Conservation (phyloP, 139 green algal genomes). For the Nannochloris sp. region DNA sequence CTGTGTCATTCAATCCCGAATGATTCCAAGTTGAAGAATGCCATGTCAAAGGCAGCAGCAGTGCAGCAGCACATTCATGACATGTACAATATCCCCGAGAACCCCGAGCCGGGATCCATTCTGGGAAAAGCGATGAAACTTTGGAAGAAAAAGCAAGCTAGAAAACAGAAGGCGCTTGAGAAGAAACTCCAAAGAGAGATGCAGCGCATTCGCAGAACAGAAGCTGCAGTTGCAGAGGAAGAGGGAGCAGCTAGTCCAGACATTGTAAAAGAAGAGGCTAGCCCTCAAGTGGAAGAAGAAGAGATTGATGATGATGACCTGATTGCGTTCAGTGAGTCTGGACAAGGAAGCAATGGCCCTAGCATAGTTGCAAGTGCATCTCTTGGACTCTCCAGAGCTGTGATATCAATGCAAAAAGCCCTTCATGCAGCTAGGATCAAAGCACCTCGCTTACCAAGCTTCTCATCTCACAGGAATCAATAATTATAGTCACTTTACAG, state of each 20-base stretch:
- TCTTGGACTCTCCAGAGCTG: constrained; percentile 30
- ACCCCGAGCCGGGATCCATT: constrained; percentile 41
- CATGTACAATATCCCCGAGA: constrained; percentile 70
- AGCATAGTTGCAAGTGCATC: constrained; percentile 17
- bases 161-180: constrained; percentile 26
- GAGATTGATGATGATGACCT: constrained; percentile 37
- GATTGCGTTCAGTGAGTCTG: constrained; percentile 10
- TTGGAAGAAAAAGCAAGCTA: constrained; percentile 30
- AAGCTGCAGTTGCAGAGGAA: neutral
- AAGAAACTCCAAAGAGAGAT: constrained; percentile 23
- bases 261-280: neutral
- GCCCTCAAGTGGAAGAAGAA: constrained; percentile 14
- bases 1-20: constrained; percentile 58
- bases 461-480: neutral
- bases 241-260: neutral
- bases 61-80: constrained; percentile 36
- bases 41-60: constrained; percentile 46
- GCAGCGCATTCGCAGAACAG: constrained; percentile 24
- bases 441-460: constrained; percentile 13
- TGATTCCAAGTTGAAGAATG: constrained; percentile 32
- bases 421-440: constrained; percentile 12
- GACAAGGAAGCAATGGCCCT: constrained; percentile 1
- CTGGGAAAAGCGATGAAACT: constrained; percentile 53
- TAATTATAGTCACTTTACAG: neutral
- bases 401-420: constrained; percentile 8